Evolutionary conservation across 2,329 filamentous ascomycete species (phyloP).

Genomic region (Chaetomiaceae sp.): DNA sequence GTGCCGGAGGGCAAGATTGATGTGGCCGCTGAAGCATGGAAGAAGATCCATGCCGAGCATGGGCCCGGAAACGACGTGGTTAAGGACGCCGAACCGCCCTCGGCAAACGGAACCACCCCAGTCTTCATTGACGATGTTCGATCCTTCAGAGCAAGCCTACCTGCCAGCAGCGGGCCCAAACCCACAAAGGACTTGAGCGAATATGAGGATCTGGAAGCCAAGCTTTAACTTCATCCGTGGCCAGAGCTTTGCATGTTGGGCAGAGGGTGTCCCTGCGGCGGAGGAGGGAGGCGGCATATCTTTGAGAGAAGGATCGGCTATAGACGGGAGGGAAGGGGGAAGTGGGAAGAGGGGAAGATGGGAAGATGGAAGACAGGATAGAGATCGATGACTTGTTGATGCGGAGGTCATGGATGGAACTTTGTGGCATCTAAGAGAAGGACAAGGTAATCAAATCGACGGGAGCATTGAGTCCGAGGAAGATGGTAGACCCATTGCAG

Average conservation of each 20-base stretch:
- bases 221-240: constrained; percentile 45
- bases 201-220: constrained; percentile 81
- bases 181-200: constrained; percentile 72
- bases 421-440: no score
- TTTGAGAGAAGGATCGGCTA: background rate
- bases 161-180: constrained; percentile 66
- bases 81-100: constrained; percentile 29
- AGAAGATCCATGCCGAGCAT: constrained; percentile 33
- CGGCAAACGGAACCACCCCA: constrained; percentile 49
- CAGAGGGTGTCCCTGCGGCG: background rate
- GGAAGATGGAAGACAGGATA: background rate
- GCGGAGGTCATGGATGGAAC: no score
- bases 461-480: no score
- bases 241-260: background rate
- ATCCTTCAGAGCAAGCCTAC: constrained; percentile 71
- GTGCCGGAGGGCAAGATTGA: constrained; percentile 48
- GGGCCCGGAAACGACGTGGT: constrained; percentile 24
- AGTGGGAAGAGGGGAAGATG: no score
- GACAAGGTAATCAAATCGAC: no score
- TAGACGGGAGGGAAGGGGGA: background rate
- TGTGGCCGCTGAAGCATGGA: constrained; percentile 37
- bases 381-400: background rate
- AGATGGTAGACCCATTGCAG: no score
- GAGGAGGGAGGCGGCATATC: background rate
- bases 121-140: constrained; percentile 72